phyloP scores from a whole-genome alignment of 1,139 yeast genomes.

The Geotrichum reessii region DNA sequence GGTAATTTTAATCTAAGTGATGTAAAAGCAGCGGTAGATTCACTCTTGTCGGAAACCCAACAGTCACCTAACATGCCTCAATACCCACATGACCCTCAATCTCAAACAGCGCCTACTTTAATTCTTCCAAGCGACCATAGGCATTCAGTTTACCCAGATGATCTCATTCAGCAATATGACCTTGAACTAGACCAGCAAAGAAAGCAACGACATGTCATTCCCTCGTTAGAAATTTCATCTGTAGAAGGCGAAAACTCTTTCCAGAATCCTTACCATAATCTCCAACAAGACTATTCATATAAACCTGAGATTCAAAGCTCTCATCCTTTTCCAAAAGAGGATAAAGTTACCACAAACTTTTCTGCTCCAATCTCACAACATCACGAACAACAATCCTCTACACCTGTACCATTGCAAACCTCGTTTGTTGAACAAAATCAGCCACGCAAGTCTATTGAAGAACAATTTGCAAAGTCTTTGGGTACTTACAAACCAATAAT shows the following conservation, averaged over 20 bases:
- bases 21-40: slow-evolving; percentile 11
- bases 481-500: not conserved
- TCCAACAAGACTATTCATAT: not conserved
- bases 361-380: not conserved
- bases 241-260: not conserved
- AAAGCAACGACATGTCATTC: not conserved
- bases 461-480: not conserved
- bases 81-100: not conserved
- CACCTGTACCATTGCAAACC: not conserved
- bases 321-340: not conserved
- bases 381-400: not conserved
- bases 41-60: slow-evolving; percentile 3
- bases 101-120: not conserved
- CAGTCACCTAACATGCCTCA: not conserved
- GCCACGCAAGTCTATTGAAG: not conserved
- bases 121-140: not conserved
- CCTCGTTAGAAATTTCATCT: slow-evolving; percentile 4
- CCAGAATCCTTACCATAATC: not conserved
- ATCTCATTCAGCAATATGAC: slow-evolving; percentile 11
- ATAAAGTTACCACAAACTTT: not conserved
- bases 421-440: not conserved
- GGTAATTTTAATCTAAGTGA: not conserved
- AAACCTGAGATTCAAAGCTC: not conserved
- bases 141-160: slow-evolving; percentile 1
- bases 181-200: slow-evolving; percentile 5